Base-by-base conservation (phyloP, 2,329 filamentous ascomycete genomes). In the Trichoderma endophyticum region DNA sequence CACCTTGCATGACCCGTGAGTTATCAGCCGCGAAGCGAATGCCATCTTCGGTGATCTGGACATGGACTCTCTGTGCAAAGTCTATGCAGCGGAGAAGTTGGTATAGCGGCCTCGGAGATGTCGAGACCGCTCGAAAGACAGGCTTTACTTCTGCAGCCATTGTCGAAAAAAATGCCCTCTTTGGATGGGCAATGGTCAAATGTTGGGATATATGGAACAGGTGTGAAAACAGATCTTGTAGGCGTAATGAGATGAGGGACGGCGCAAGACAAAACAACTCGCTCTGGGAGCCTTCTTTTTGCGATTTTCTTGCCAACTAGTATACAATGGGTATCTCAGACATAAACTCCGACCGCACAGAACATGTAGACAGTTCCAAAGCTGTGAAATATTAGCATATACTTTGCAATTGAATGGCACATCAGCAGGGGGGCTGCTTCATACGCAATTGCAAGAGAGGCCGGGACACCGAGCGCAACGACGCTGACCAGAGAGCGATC, bases 281-380 rank as follows among this genome's bases (percentile, higher is more conserved):
- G 78, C 77, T 76, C 75, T 76, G 43, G 26, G 30, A 36, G n/a
- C 56, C 57, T 61, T 48, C 74, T 74, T 74, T 78, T 79, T 75
- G 79, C 73, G 79, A 79, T 74, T 77, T 74, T 78, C 74, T 76
- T 57, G 32, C 26, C 48, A 63, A 63, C 78, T 76, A 78, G 78
- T 79, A 79, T 83, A 83, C 75, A 80, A 74, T 82, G 78, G 84
- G 83, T 85, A 84, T 89, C 81, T 86, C 89, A 99, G 82, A 99
- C 94, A 90, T 99, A 98, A 80, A 99, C 96, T 81, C 96, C 96
- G 81, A 96, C 96, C 73, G 95, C 96, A 84, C 96, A 99, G 84
- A 99, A 98, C 92, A 98, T 97, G 84, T 96, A 98, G 60, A 99
- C 94, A 65, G 95, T 92, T 77, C 96, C 96, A 82, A 97, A 93